Evolutionary conservation across 2,329 filamentous ascomycete species (phyloP).

Genomic region (Aspergillus oerlinghausenensis): DNA sequence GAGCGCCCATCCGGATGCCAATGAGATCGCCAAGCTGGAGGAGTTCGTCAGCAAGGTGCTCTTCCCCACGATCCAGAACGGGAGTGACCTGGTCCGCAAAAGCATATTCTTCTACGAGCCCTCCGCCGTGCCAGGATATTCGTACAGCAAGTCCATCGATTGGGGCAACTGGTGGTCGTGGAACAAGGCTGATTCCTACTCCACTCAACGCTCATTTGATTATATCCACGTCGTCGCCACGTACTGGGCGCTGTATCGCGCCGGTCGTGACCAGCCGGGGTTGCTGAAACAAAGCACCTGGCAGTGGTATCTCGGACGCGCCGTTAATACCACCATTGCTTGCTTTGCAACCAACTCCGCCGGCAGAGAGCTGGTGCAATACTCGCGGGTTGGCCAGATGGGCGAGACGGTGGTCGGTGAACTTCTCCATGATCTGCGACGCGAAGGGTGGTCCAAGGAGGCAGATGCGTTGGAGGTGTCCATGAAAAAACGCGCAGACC

Average conservation of each 20-base stretch:
- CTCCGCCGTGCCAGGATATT: conserved; percentile 37
- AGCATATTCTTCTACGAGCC: conserved; percentile 57
- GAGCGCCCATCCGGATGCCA: conserved; percentile 45
- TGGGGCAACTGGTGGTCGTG: conserved; percentile 52
- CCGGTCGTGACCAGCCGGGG: conserved; percentile 47
- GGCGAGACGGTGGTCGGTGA: conserved; percentile 56
- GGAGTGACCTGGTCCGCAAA: conserved; percentile 49
- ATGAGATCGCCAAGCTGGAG: conserved; percentile 52
- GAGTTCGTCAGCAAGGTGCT: conserved; percentile 50
- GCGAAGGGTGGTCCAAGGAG: conserved; percentile 43
- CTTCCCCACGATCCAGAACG: conserved; percentile 46
- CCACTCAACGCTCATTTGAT: conserved; percentile 52
- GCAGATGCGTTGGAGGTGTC: conserved; percentile 39
- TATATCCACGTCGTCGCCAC: conserved; percentile 55
- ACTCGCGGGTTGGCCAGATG: conserved; percentile 44
- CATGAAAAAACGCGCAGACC: conserved; percentile 48
- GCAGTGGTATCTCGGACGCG: conserved; percentile 54
- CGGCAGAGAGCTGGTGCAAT: conserved; percentile 30
- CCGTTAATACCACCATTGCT: conserved; percentile 46
- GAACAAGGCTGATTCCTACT: conserved; percentile 45
- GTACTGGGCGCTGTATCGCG: conserved; percentile 57
- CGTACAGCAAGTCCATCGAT: conserved; percentile 42
- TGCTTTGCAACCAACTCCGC: conserved; percentile 34
- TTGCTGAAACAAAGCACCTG: conserved; percentile 42
- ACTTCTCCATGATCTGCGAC: conserved; percentile 48